Base-by-base conservation (phyloP, 257 asterid genomes). In the Dorcoceras hygrometricum region DNA sequence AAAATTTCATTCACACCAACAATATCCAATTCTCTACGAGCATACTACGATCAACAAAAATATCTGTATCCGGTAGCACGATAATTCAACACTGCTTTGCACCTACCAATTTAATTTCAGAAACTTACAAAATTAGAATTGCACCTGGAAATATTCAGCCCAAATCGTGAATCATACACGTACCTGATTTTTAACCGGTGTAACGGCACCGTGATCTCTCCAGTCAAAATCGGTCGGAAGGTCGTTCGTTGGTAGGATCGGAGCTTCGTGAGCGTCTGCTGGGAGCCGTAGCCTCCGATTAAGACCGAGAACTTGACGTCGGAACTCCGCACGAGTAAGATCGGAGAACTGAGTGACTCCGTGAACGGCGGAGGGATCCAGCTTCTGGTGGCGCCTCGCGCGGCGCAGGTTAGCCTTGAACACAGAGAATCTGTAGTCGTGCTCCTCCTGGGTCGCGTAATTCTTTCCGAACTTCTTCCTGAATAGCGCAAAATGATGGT, bases 341-440 rank as follows among this genome's bases (percentile, higher is more conserved):
- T 91, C 98, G 67, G 95, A 91, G 79, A 91, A 91, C 80, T 60
- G 82, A 72, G 98, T 91, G 71, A 91, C 90, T 8, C 98, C 98
- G 76, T 89, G 98, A 6, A 73, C 84, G 34, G 98, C 96, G 29
- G 94, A 74, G 18, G 98, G 96, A 59, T 91, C 98, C 31, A 88
- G 86, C 77, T 69, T 75, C 91, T 89, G 96, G 83, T 86, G 87
- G 20, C 81, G 83, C 79, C 58, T 54, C 2, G 98, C 95, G 9
- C 87, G 87, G 84, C 79, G 95, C 79, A 91, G 65, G 77, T 89
- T 91, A 73, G 91, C 82, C 82, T 89, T 81, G 61, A 91, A 91
- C 56, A 91, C 87, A 48, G 84, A 64, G 14, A 91, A 68, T 63
- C 98, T 77, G 65, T 79, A 75, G 61, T 87, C 86, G 73, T 88